Evolutionary conservation across 2,329 filamentous ascomycete species (phyloP), one percentile per base, ranked within the genome.

Genomic region (Verruconis gallopava): DNA sequence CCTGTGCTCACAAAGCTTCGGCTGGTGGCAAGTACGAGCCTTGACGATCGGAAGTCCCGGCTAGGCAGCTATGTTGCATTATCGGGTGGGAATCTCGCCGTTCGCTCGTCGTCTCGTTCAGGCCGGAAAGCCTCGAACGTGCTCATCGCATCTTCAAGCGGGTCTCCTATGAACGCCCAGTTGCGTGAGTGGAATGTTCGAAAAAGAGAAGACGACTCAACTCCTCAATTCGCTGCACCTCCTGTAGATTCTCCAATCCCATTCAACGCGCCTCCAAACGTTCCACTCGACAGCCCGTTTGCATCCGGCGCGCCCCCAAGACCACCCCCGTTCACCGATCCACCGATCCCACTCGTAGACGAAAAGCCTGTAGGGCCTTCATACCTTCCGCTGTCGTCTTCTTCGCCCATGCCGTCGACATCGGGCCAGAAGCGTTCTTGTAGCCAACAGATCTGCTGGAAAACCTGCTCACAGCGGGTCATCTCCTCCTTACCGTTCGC

Each of bases 391-490:
- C 49, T 53, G 33, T 64, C 62, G 34, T 62, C 57, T 39, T 63
- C 61, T 46, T 68, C 62, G 15, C 66, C 66, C 63, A 68, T 67
- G 41, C 64, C 64, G 39, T 68, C 60, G 33, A 69, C 65, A 33
- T 66, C 61, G 0, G 66, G 66, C 66, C 66, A 69, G 48, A 67
- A 65, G 34, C 63, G 60, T 47, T 67, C 61, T 52, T 64, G 65
- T 2, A 69, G 53, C 59, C 62, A 68, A 44, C 66, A 60, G 11
- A 66, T 64, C 44, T 69, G 66, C 19, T 57, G 57, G 50, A 68
- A 69, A 12, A 66, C 60, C 34, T 64, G 57, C 47, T 69, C 65
- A 50, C 65, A 68, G 17, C 64, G 57, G 25, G 50, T 21, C 59
- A 69, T 66, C 43, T 69, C 65, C 38, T 67, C 62, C 38, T 64